These are phyloP conservation scores for Malassezia psittaci DNA, from an alignment of 1,284 basidiomycete species.

Conservation along the genomic window DNA sequence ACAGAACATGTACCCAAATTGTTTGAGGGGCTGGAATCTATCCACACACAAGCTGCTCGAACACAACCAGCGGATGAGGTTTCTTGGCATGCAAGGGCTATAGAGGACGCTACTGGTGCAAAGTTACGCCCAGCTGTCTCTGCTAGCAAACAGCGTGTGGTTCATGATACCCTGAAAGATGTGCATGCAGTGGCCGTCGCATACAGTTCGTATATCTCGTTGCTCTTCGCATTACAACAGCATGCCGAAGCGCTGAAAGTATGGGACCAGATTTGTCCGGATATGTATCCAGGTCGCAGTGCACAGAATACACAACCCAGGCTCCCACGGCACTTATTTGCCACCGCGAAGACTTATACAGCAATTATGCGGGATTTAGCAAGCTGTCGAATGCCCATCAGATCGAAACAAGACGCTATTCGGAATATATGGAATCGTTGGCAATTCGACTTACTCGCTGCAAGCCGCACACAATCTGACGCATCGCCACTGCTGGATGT, in stretches of 20 bases:
- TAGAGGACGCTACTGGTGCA: background rate
- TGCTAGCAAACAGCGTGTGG: background rate
- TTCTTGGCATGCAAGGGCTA: background rate
- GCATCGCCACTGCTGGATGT: background rate
- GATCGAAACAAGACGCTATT: background rate
- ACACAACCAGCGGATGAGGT: background rate
- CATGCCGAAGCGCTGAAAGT: constrained; percentile 1
- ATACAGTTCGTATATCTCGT: constrained; percentile 7
- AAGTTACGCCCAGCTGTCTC: background rate
- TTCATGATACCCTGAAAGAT: background rate
- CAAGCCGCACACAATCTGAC: background rate
- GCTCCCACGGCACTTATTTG: constrained; percentile 7
- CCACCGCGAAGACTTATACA: constrained; percentile 9
- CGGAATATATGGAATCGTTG: constrained; percentile 11
- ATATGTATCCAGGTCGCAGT: constrained; percentile 2
- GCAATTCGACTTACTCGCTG: constrained; percentile 9
- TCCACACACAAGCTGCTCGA: background rate
- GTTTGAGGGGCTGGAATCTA: background rate
- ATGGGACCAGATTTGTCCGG: constrained; percentile 4
- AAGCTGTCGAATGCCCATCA: constrained; percentile 4
- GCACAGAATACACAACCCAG: background rate
- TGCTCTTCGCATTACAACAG: constrained; percentile 4
- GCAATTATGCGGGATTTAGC: constrained; percentile 8
- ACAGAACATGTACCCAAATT: constrained; percentile 1
- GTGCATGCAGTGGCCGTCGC: background rate